Evolutionary conservation across 805 yeast species (phyloP), one percentile per base, ranked within the genome.

Genomic region (Sugiyamaella valdiviana): DNA sequence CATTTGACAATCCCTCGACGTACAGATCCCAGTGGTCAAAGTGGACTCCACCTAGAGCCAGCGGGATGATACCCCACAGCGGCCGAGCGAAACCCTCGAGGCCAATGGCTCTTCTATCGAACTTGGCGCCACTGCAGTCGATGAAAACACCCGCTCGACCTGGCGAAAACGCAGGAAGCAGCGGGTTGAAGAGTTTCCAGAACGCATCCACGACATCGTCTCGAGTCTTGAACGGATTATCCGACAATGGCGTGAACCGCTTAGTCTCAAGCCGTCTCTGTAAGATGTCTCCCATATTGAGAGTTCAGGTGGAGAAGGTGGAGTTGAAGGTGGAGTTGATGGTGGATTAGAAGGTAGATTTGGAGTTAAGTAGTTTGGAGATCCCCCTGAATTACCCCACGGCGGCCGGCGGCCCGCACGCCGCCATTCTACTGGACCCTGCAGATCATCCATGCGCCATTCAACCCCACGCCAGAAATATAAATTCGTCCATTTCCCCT

Each of bases 1-100:
- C 67, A 48, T 56, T 57, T 17, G 55, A 54, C 9, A 64, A 45
- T 1, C 67, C 68, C 26, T 42, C 50, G 9, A 55, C 50, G 51
- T 50, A 63, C 36, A 57, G 37, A 17, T 52, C 63, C 60, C 60
- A 54, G 38, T 63, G 53, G 15, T 57, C 53, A 51, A 60, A 61
- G 19, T 51, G 35, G 3, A 49, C 49, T 4, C 58, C 58, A 5
- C 66, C 64, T 5, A 48, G 46, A 20, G 41, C 60, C 23, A 50
- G 53, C 2, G 67, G 63, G 2, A 60, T 66, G 23, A 63, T 49
- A 15, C 66, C 68, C 66, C 66, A 64, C 47, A 64, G 45, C 0
- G 64, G 61, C 21, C 68, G 48, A 5, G 64, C 56, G 37, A 58
- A 64, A 1, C 67, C 67, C 47, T 64, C 67, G 7, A 63, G 51